Evolutionary conservation across 2,329 filamentous ascomycete genomes (phyloP), one percentile per base, ranked within the genome.

Genomic region (Aureobasidium zeae): DNA sequence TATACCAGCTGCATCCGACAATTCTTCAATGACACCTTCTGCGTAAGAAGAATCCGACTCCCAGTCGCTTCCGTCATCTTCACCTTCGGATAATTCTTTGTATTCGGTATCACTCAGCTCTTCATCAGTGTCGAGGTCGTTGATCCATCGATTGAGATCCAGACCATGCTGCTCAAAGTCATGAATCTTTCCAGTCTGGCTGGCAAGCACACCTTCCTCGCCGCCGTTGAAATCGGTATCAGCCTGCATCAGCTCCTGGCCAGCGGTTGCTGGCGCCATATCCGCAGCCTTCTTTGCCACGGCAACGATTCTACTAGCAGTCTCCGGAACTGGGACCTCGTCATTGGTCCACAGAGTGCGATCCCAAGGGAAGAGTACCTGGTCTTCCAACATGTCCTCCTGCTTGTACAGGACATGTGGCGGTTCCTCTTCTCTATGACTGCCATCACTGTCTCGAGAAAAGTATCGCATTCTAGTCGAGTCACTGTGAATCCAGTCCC

Each of bases 361-460:
- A n/a, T 44, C 39, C 39, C 63, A 57, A 0, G 64, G 63, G 44
- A 68, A 68, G 3, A 69, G 52, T 5, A 68, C 53, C 3, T 53
- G 53, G 35, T 68, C 65, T 51, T 68, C 65, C 8, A 64, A 45
- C 22, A 55, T 57, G 48, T 69, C 64, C 2, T 62, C 60, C 35
- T 66, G 59, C 7, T 56, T 63, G 46, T 67, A 68, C 16, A 60
- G 53, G 42, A 62, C 48, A 10, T 54, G 48, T 13, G 51, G 51
- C 15, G 52, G 49, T 20, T 49, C 37, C 10, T 49, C 42, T n/a
- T 38, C 39, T 44, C 24, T 34, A 22, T 35, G 39, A 10, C 39
- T 44, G 7, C 39, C 33, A 20, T 36, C 43, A 8, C 47, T 48
- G 20, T 29, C 37, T 37, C 48, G 42, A 26, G 51, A 32, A 26